Percentiles rank a stretch among this genome's conserved stretches.
Evolutionary conservation across 2,329 filamentous ascomycete genomes (phyloP).

Genomic region (Verticillium klebahnii): DNA sequence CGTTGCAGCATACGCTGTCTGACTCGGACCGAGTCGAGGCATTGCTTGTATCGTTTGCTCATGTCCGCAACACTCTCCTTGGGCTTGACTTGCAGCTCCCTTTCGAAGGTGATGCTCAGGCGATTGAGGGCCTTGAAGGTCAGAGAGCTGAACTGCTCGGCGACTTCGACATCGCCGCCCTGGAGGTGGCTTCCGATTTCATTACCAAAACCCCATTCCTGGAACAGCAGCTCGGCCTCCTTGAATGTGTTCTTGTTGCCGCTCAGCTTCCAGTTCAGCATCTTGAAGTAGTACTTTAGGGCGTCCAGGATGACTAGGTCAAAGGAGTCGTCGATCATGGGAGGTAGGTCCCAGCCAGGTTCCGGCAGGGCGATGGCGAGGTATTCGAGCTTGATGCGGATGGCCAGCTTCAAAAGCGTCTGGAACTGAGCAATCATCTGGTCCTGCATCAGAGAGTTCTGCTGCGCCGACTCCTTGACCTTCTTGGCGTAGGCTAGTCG

Average conservation of each 20-base stretch:
- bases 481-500: slow-evolving; percentile 87
- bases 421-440: slow-evolving; percentile 98
- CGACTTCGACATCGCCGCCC: slow-evolving; percentile 91
- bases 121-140: slow-evolving; percentile 90
- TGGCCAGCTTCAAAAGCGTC: slow-evolving; percentile 84
- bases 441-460: slow-evolving; percentile 90
- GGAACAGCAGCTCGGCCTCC: slow-evolving; percentile 92
- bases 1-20: slow-evolving; percentile 94
- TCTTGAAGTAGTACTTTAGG: slow-evolving; percentile 96
- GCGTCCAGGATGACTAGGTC: slow-evolving; percentile 88
- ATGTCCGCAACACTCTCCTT: slow-evolving; percentile 83
- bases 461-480: slow-evolving; percentile 91
- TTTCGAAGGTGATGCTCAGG: slow-evolving; percentile 86
- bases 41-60: slow-evolving; percentile 95
- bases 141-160: slow-evolving; percentile 92
- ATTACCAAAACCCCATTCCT: slow-evolving; percentile 98
- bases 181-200: slow-evolving; percentile 88
- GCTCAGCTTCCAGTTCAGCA: slow-evolving; percentile 95
- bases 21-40: slow-evolving; percentile 91
- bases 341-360: slow-evolving; percentile 89
- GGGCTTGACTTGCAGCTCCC: slow-evolving; percentile 77
- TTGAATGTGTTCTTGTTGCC: slow-evolving; percentile 99
- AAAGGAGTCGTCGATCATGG: slow-evolving; percentile 95
- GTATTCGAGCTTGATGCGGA: slow-evolving; percentile 88
- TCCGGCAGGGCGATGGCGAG: slow-evolving; percentile 78